Evolutionary conservation across 306 rosid genomes (phyloP).

Genomic region (Abrus pulchellus): DNA sequence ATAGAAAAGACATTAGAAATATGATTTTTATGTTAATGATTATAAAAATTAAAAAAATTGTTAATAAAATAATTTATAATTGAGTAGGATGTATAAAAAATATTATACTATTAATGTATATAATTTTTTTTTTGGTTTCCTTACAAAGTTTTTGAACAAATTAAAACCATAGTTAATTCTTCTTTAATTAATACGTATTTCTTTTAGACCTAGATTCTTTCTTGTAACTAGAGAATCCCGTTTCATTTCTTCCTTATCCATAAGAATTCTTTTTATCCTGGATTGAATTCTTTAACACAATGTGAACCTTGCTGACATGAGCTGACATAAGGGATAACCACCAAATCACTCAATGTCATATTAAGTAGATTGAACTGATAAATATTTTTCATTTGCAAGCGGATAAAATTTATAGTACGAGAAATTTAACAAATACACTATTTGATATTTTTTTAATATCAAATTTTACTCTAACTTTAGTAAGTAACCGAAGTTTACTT

Average conservation of each 20-base stretch:
- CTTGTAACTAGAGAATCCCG: too few species aligned
- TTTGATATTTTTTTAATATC: neutral
- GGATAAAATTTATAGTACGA: neutral
- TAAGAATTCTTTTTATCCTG: neutral
- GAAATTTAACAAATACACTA: neutral
- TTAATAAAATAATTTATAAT: too few species aligned
- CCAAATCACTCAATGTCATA: constrained; percentile 39
- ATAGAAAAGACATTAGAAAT: too few species aligned
- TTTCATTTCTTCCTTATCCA: constrained; percentile 36
- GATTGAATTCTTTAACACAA: constrained; percentile 29
- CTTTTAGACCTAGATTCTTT: too few species aligned
- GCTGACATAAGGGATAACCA: constrained; percentile 45
- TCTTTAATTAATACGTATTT: neutral
- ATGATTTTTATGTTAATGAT: too few species aligned
- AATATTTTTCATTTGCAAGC: constrained; percentile 1
- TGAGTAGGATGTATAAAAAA: too few species aligned
- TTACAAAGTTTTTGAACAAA: neutral
- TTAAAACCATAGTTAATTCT: neutral
- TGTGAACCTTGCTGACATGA: constrained; percentile 4
- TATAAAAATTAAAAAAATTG: too few species aligned
- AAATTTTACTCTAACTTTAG: neutral
- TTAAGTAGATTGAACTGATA: neutral
- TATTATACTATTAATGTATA: too few species aligned
- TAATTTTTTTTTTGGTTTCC: too few species aligned
- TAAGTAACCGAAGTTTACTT: neutral